Conservation (phyloP, 177 flowering plant species). For the Tripterygium wilfordii region DNA sequence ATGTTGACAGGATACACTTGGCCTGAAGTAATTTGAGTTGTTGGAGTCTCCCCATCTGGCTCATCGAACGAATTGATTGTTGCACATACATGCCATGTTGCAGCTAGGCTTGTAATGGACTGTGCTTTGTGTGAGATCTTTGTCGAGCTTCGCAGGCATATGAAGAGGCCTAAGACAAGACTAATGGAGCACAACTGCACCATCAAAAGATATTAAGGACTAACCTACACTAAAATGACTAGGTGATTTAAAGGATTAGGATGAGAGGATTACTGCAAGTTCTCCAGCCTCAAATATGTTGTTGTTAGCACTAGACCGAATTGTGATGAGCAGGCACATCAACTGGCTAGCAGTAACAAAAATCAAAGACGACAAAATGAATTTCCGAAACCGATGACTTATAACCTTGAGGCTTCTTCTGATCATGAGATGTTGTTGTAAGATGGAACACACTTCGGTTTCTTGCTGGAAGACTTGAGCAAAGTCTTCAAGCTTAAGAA, state of each 20-base stretch:
- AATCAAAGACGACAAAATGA: constrained; percentile 47
- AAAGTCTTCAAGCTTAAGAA: constrained; percentile 70
- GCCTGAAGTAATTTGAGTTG: constrained; percentile 6
- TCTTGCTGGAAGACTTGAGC: constrained; percentile 59
- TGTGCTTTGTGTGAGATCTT: constrained; percentile 88
- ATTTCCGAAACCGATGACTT: constrained; percentile 75
- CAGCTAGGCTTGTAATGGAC: constrained; percentile 58
- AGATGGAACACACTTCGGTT: constrained; percentile 51
- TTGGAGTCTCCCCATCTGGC: constrained; percentile 51
- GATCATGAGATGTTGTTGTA: constrained; percentile 64
- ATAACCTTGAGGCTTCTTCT: constrained; percentile 61
- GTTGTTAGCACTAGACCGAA: constrained; percentile 35
- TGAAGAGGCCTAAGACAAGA: constrained; percentile 61
- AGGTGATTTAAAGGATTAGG: too few relatives aligned
- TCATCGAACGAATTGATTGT: constrained; percentile 62
- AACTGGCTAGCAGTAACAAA: constrained; percentile 72
- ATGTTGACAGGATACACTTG: constrained; percentile 15
- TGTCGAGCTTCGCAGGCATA: constrained; percentile 76
- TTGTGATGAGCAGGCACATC: constrained; percentile 51
- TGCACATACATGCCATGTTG: constrained; percentile 86
- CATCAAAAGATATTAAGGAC: background rate
- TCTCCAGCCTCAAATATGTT: constrained; percentile 64
- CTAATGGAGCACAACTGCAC: constrained; percentile 74
- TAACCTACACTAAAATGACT: background rate
- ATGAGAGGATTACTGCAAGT: constrained; percentile 46